Percentiles rank a stretch among this genome's conserved stretches.
phyloP scores from a whole-genome alignment of 2,329 filamentous ascomycete genomes.

The Talaromyces atroroseus region DNA sequence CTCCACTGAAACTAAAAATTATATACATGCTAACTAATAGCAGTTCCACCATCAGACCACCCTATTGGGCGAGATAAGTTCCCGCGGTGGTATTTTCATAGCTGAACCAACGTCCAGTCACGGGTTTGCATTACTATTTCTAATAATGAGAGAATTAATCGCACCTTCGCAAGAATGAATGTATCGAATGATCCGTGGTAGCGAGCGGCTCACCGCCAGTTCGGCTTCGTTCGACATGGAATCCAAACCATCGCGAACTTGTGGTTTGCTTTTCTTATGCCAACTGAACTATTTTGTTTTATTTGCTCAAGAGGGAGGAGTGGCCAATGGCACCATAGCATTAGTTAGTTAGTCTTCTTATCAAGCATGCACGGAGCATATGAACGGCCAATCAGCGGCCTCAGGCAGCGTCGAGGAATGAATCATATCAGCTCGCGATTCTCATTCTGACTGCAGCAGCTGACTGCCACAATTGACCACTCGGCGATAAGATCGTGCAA shows the following conservation, averaged over 20 bases:
- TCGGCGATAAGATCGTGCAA: neutral
- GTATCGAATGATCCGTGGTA: neutral
- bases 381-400: conserved; percentile 2
- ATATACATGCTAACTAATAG: too few relatives aligned
- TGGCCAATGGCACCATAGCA: neutral
- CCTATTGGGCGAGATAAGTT: neutral
- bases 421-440: neutral
- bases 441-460: neutral
- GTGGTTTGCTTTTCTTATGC: neutral
- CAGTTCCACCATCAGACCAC: neutral
- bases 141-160: too few relatives aligned
- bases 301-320: neutral
- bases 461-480: neutral
- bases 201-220: neutral
- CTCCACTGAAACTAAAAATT: too few relatives aligned
- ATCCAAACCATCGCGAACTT: neutral
- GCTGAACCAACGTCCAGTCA: too few relatives aligned
- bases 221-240: neutral
- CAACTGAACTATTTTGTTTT: too few relatives aligned
- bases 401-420: neutral
- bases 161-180: neutral
- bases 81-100: neutral
- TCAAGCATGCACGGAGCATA: neutral
- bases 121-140: too few relatives aligned
- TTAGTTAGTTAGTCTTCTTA: neutral